Conservation (phyloP, 305 asterid genomes). For the Plantago coronopus region DNA sequence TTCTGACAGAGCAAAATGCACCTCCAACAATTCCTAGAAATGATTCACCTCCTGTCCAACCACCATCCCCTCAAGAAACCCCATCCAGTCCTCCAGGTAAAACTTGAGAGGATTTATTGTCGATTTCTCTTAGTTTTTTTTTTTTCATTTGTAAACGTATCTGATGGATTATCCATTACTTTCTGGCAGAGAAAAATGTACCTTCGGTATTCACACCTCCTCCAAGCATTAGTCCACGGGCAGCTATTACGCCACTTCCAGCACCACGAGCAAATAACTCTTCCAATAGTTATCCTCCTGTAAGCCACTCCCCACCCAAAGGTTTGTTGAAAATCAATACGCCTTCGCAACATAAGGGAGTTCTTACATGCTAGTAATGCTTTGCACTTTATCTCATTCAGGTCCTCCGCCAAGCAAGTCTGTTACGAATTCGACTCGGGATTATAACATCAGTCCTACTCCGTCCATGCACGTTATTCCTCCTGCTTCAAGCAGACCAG, state of each 20-base stretch:
- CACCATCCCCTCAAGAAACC: constrained; percentile 40
- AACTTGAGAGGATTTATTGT: constrained; percentile 19
- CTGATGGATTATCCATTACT: constrained; percentile 13
- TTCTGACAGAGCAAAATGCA: constrained; percentile 21
- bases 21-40: constrained; percentile 41
- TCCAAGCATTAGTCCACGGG: constrained; percentile 36
- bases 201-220: constrained; percentile 47
- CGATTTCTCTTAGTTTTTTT: too few species aligned
- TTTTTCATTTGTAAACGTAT: too few species aligned
- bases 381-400: constrained; percentile 29
- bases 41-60: constrained; percentile 30
- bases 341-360: background rate
- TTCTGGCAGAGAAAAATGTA: constrained; percentile 40
- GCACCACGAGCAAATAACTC: constrained; percentile 37
- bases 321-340: constrained; percentile 36
- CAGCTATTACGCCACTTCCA: constrained; percentile 45
- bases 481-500: constrained; percentile 48
- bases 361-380: too few species aligned
- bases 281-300: constrained; percentile 30
- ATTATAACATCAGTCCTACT: constrained; percentile 38
- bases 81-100: constrained; percentile 72
- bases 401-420: constrained; percentile 50
- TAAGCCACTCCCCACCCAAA: constrained; percentile 42
- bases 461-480: constrained; percentile 39
- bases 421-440: constrained; percentile 24